Conservation (phyloP, 371 early-diverging fungal species). For the Lichtheimia corymbifera region DNA sequence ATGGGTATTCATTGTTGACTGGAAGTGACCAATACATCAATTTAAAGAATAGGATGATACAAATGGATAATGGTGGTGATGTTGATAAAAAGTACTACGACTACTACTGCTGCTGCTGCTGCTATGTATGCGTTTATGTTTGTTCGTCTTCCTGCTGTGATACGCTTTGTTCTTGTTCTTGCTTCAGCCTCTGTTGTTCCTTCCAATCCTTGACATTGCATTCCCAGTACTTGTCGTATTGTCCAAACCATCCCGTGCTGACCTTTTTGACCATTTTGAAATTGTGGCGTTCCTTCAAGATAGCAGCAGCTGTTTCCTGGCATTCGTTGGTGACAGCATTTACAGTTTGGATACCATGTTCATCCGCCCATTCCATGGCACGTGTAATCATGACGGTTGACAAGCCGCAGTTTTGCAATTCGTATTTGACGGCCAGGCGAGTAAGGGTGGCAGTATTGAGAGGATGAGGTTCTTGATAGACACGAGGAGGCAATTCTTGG, state of each 20-base stretch:
- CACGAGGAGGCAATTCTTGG: neutral
- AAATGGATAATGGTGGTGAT: too few species aligned
- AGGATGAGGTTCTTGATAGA: slow-evolving; percentile 28
- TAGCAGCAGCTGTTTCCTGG: slow-evolving; percentile 29
- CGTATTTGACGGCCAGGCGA: slow-evolving; percentile 37
- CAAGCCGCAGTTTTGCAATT: slow-evolving; percentile 40
- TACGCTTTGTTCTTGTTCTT: too few species aligned
- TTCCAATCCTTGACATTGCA: slow-evolving; percentile 23
- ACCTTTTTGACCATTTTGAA: slow-evolving; percentile 31
- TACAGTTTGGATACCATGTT: slow-evolving; percentile 38
- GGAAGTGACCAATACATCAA: too few species aligned
- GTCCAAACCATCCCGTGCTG: slow-evolving; percentile 36
- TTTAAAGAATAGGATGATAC: too few species aligned
- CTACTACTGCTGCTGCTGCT: too few species aligned
- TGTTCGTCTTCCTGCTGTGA: too few species aligned
- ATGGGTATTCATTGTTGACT: too few species aligned
- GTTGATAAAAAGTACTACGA: too few species aligned
- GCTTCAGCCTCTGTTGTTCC: slow-evolving; percentile 3
- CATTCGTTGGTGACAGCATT: slow-evolving; percentile 40
- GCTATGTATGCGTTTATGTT: too few species aligned
- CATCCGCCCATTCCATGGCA: slow-evolving; percentile 38
- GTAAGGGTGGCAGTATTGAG: slow-evolving; percentile 42
- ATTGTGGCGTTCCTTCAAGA: slow-evolving; percentile 32
- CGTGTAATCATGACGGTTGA: slow-evolving; percentile 42
- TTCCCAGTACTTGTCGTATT: slow-evolving; percentile 25